Evolutionary conservation across 2,329 filamentous ascomycete genomes (phyloP).

Genomic region (Onygenales sp.): DNA sequence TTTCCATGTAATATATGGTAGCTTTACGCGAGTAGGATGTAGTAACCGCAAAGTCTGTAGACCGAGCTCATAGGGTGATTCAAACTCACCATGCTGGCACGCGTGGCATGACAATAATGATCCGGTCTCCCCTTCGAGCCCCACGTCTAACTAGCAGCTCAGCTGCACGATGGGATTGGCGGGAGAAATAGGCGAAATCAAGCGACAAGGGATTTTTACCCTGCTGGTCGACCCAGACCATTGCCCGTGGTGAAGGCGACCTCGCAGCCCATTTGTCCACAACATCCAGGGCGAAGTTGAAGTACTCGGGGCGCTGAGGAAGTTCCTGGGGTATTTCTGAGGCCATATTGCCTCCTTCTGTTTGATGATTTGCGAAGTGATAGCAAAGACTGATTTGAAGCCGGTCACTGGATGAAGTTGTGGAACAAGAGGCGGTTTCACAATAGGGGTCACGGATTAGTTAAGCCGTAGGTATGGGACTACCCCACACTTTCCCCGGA

Average conservation of each 20-base stretch:
- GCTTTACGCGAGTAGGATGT: not conserved
- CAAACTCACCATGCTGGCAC: conserved; percentile 22
- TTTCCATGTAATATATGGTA: not conserved
- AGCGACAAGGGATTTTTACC: conserved; percentile 19
- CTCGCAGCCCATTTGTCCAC: conserved; percentile 30
- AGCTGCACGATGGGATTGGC: conserved; percentile 27
- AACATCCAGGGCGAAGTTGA: conserved; percentile 34
- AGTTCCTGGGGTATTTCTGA: conserved; percentile 1
- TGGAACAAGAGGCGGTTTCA: too few relatives aligned
- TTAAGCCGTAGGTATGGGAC: too few relatives aligned
- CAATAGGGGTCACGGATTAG: too few relatives aligned
- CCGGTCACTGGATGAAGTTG: too few relatives aligned
- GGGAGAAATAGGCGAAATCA: conserved; percentile 27
- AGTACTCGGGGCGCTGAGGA: conserved; percentile 13
- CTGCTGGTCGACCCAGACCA: conserved; percentile 30
- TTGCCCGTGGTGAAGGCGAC: conserved; percentile 20
- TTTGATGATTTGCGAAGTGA: too few relatives aligned
- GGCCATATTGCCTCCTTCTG: not conserved
- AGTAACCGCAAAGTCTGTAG: not conserved
- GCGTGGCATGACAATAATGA: conserved; percentile 28
- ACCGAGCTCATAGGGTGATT: not conserved
- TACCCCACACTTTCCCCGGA: too few relatives aligned
- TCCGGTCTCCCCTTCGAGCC: conserved; percentile 23
- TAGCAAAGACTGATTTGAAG: too few relatives aligned
- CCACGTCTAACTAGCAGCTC: conserved; percentile 23